Percentiles rank a stretch among this genome's conserved stretches.
These are phyloP conservation scores for Phoenix dactylifera DNA, from an alignment of 176 grass and related monocot genomes.

Conservation along the genomic window DNA sequence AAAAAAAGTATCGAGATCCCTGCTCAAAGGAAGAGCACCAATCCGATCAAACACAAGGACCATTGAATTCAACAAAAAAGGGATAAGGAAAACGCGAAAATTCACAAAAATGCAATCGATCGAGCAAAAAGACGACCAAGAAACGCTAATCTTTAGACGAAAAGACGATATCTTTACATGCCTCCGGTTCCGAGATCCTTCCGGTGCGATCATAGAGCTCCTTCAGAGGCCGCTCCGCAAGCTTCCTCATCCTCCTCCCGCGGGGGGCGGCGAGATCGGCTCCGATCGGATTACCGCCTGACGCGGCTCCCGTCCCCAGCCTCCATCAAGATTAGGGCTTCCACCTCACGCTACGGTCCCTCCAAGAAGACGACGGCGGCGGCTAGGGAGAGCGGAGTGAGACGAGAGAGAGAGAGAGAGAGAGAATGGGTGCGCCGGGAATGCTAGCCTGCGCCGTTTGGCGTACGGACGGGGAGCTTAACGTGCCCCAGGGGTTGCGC, in stretches of 20 bases:
- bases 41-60: neutral
- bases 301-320: neutral
- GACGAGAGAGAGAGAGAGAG: too few species aligned
- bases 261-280: constrained; percentile 21
- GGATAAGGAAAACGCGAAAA: neutral
- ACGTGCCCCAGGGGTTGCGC: too few species aligned
- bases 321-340: constrained; percentile 6
- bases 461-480: too few species aligned
- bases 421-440: too few species aligned
- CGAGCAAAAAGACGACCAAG: neutral
- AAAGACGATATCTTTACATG: constrained; percentile 14
- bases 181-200: constrained; percentile 19
- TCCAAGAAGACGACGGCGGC: too few species aligned
- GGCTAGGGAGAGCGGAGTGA: too few species aligned
- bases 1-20: neutral
- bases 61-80: neutral
- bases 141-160: neutral
- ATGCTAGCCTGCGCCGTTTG: too few species aligned
- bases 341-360: too few species aligned
- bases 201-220: constrained; percentile 52
- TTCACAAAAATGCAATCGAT: neutral
- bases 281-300: constrained; percentile 20
- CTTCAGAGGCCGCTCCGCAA: constrained; percentile 31
- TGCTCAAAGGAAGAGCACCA: neutral
- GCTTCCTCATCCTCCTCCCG: constrained; percentile 31